Base-by-base conservation (phyloP, 2,329 filamentous ascomycete genomes). In the Neurospora sp. region DNA sequence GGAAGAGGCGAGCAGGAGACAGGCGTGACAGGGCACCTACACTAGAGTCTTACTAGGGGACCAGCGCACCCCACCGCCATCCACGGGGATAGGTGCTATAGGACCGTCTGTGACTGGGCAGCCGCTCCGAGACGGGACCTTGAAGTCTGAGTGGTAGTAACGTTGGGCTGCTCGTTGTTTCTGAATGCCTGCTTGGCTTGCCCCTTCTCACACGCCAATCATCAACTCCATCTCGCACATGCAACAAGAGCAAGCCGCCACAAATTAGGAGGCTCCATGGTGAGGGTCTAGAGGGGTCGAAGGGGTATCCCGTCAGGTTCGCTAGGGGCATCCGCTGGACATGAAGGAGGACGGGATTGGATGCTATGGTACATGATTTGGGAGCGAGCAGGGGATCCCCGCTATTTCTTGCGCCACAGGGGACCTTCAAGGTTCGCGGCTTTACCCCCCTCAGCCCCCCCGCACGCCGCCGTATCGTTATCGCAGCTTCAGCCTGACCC, bases 251-350 rank as follows among this genome's bases (percentile, higher is more conserved):
- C 52, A 36, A 62, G 52, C 52, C 52, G 52, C 52, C 52, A 62
- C 52, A 62, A 36, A 62, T 62, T 62, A 62, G 52, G 52, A 62
- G 52, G 52, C 52, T 62, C 28, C 52, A 62, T 62, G 28, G 52
- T 62, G 52, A 62, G 52, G 52, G 52, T 33, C 52, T 33, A 62
- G 52, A 62, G 52, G 52, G 52, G 52, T 62, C 52, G 52, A 62
- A 62, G 52, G 23, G 52, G 52, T 36, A 62, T 62, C 52, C 52
- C 28, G 28, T 62, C 52, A 62, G 52, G 52, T 36, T 62, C 36
- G 62, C 66, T 66, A 69, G 67, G 28, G 67, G 52, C 38, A 57
- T 71, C 68, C 66, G 67, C 19, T 70, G 66, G 52, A 67, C 19
- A 68, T 66, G 43, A 52, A 68, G 23, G 67, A 40, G 68, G 70